These are phyloP conservation scores for Daldinia eschscholtzii DNA, from an alignment of 2,329 filamentous ascomycete genomes.

Conservation along the genomic window DNA sequence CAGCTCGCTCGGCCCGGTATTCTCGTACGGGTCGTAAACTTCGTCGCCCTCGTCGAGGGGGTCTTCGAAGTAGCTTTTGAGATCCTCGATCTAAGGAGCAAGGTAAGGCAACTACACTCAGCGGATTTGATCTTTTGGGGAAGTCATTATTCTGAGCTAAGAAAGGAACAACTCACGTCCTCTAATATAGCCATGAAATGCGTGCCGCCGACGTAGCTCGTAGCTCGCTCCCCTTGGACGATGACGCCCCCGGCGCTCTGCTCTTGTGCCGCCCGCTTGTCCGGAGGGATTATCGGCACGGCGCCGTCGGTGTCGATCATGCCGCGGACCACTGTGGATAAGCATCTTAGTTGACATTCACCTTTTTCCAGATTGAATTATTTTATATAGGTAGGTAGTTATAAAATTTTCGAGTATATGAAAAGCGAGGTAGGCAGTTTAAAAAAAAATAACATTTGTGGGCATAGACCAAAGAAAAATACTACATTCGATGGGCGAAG, in stretches of 20 bases:
- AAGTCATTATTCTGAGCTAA: too few species aligned
- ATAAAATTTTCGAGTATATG: not conserved
- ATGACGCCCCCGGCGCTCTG: slow-evolving; percentile 55
- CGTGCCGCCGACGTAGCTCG: slow-evolving; percentile 69
- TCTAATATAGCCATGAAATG: slow-evolving; percentile 72
- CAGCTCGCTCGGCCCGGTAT: slow-evolving; percentile 57
- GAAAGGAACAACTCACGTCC: slow-evolving; percentile 60
- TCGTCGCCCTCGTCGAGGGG: slow-evolving; percentile 54
- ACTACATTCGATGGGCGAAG: too few species aligned
- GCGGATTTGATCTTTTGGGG: too few species aligned
- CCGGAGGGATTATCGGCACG: not conserved
- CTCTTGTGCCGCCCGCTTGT: slow-evolving; percentile 8
- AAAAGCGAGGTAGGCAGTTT: not conserved
- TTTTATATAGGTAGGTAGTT: too few species aligned
- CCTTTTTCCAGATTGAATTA: not conserved
- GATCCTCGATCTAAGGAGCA: slow-evolving; percentile 65
- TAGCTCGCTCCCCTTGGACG: slow-evolving; percentile 58
- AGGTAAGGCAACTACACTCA: not conserved
- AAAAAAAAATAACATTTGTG: not conserved
- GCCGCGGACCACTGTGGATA: slow-evolving; percentile 60
- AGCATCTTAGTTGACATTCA: slow-evolving; percentile 22
- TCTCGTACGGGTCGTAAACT: slow-evolving; percentile 49
- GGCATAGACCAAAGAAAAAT: slow-evolving; percentile 7
- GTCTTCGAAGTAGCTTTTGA: slow-evolving; percentile 69
- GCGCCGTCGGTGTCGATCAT: slow-evolving; percentile 62